phyloP scores from a whole-genome alignment of 2,329 filamentous ascomycete species.

The Lasiodiplodia sp. region DNA sequence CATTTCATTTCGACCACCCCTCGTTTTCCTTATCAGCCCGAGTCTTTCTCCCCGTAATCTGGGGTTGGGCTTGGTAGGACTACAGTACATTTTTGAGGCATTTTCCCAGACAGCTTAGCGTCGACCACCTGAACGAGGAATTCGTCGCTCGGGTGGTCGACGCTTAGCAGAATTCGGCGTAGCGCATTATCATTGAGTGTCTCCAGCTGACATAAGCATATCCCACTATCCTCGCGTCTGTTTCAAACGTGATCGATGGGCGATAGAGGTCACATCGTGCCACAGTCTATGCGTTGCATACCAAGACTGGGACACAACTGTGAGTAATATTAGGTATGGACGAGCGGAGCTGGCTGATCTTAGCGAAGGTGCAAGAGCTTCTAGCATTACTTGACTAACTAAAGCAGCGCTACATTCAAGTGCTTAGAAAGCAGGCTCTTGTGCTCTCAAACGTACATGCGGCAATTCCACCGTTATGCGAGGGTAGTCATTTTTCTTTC shows the following conservation, averaged over 20 bases:
- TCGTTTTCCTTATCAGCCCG: neutral
- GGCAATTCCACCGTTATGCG: neutral
- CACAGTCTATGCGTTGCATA: neutral
- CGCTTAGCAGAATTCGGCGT: neutral
- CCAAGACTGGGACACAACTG: neutral
- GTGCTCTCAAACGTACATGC: neutral
- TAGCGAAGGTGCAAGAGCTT: neutral
- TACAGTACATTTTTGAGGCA: conserved; percentile 1
- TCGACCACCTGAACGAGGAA: conserved; percentile 7
- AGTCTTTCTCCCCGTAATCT: neutral
- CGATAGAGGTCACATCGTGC: neutral
- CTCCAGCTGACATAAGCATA: neutral
- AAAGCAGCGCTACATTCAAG: neutral
- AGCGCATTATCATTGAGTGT: neutral
- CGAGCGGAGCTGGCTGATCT: neutral
- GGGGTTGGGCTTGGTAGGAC: neutral
- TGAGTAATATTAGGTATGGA: neutral
- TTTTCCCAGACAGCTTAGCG: neutral
- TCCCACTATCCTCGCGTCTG: neutral
- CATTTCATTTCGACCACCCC: neutral
- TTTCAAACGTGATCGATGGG: neutral
- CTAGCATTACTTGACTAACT: neutral
- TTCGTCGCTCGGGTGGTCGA: neutral
- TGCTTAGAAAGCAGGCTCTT: neutral
- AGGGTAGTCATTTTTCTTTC: neutral